phyloP scores from a whole-genome alignment of 306 rosid species.

The Mucuna pruriens region DNA sequence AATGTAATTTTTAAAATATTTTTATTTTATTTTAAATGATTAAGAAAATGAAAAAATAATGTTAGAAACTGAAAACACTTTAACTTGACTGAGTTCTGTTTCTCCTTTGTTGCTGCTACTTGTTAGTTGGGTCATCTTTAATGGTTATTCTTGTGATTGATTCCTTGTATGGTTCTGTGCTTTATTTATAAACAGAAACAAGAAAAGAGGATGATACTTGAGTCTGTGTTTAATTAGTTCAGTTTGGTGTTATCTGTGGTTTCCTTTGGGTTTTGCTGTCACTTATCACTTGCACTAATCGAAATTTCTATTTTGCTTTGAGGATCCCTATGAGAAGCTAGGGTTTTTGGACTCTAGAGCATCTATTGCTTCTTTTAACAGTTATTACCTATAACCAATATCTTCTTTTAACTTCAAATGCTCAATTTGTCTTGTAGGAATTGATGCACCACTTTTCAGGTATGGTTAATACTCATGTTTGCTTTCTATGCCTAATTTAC shows the following conservation, averaged over 20 bases:
- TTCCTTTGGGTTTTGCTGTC: not conserved
- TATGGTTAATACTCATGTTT: constrained; percentile 22
- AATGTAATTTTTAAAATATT: not conserved
- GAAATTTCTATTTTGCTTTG: not conserved
- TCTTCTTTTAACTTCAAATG: constrained; percentile 26
- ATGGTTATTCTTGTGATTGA: not conserved
- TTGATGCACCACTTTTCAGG: constrained; percentile 73
- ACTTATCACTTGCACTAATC: not conserved
- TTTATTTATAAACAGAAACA: not conserved
- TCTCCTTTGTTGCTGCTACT: too few relatives aligned
- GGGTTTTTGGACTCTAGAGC: not conserved
- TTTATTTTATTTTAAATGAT: not conserved
- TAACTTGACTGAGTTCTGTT: too few relatives aligned
- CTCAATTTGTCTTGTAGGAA: constrained; percentile 52
- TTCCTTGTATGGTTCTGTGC: not conserved
- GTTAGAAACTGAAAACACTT: too few relatives aligned
- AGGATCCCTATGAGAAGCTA: not conserved
- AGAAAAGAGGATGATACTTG: not conserved
- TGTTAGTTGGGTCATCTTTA: too few relatives aligned
- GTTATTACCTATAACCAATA: not conserved
- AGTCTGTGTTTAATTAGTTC: not conserved
- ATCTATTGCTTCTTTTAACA: not conserved
- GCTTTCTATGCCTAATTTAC: not conserved
- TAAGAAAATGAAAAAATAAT: not conserved
- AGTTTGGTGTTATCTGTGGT: not conserved